Evolutionary conservation across 495 filamentous ascomycete species (phyloP).

Genomic region (Trichoderma parareesei): DNA sequence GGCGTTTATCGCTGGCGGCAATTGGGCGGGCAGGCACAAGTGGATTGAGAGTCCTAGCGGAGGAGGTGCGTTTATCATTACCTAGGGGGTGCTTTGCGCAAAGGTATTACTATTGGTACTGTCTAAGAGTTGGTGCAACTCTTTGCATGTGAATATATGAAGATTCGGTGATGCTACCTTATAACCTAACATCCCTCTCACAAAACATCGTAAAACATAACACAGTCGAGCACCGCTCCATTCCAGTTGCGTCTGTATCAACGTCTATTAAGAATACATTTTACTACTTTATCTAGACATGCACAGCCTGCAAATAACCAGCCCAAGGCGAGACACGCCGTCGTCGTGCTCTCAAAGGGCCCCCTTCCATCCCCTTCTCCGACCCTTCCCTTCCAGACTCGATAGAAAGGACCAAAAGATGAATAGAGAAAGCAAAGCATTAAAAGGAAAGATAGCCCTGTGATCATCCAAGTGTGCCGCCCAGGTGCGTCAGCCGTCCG

Average conservation of each 20-base stretch:
- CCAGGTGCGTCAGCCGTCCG: background rate
- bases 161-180: too few relatives aligned
- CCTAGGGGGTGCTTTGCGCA: too few relatives aligned
- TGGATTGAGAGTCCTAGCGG: too few relatives aligned
- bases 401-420: background rate
- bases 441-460: background rate
- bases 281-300: constrained; percentile 12
- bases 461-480: background rate
- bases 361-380: background rate
- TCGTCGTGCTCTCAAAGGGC: background rate
- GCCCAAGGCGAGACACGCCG: background rate
- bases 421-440: background rate
- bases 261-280: constrained; percentile 15
- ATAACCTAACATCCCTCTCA: too few relatives aligned
- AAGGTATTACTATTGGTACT: too few relatives aligned
- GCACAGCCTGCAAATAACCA: background rate
- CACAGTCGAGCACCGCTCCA: too few relatives aligned
- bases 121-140: too few relatives aligned
- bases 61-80: too few relatives aligned
- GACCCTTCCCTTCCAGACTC: background rate
- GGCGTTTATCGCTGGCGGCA: background rate
- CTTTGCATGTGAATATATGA: too few relatives aligned
- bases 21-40: background rate
- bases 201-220: too few relatives aligned
- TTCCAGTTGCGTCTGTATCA: background rate